Evolutionary conservation across 768 basidiomycete genomes (phyloP).

Genomic region (Ramaria sp.): DNA sequence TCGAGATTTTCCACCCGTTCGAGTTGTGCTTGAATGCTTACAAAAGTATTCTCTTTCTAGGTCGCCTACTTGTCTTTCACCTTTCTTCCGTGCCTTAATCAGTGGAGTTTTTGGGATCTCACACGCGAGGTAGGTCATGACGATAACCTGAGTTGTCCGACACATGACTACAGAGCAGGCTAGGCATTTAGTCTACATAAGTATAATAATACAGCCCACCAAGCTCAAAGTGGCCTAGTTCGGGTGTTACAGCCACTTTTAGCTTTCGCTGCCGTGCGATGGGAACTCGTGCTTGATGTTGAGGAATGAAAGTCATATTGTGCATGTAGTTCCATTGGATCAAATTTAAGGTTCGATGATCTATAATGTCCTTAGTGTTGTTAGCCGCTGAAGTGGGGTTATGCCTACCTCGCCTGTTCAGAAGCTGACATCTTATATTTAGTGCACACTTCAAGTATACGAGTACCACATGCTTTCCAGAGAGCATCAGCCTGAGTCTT

Average conservation of each 20-base stretch:
- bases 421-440: slow-evolving; percentile 7
- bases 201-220: neutral
- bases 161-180: neutral
- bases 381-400: neutral
- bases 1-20: too few species aligned
- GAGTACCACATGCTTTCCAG: slow-evolving; percentile 12
- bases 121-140: too few species aligned
- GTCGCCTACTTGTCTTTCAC: too few species aligned
- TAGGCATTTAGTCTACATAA: neutral
- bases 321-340: neutral
- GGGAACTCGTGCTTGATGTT: neutral
- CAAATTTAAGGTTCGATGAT: neutral
- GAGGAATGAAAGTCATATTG: slow-evolving; percentile 7
- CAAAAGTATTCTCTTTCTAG: too few species aligned
- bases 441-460: slow-evolving; percentile 10
- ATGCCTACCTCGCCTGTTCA: neutral
- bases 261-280: neutral
- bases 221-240: neutral
- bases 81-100: too few species aligned
- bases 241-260: neutral
- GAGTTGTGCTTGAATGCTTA: too few species aligned
- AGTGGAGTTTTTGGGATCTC: too few species aligned
- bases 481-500: slow-evolving; percentile 5
- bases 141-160: too few species aligned
- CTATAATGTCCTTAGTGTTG: neutral